phyloP scores from a whole-genome alignment of 2,329 filamentous ascomycete genomes.

The Westerdykella ornata region DNA sequence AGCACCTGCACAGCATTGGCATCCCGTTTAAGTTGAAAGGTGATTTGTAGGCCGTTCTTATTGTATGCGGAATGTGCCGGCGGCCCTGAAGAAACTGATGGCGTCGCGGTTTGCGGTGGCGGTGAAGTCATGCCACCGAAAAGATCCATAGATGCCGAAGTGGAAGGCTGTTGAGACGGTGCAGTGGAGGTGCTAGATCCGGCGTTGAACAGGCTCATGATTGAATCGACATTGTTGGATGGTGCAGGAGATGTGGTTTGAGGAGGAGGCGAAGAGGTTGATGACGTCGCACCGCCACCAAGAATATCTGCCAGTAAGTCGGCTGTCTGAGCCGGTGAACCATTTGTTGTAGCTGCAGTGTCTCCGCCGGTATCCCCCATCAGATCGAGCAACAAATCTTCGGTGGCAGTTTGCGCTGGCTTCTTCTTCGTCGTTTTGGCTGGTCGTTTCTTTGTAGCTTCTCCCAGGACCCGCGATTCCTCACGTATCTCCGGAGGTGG shows the following conservation, averaged over 20 bases:
- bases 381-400: constrained; percentile 84
- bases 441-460: constrained; percentile 53
- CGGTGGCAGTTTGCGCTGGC: constrained; percentile 74
- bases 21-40: constrained; percentile 77
- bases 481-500: constrained; percentile 94
- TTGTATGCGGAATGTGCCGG: constrained; percentile 68
- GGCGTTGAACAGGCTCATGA: constrained; percentile 80
- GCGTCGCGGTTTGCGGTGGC: constrained; percentile 42
- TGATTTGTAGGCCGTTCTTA: constrained; percentile 76
- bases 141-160: constrained; percentile 35
- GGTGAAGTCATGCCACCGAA: constrained; percentile 43
- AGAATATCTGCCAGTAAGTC: constrained; percentile 90
- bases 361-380: constrained; percentile 74
- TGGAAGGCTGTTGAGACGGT: constrained; percentile 36
- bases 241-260: constrained; percentile 34
- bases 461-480: constrained; percentile 82
- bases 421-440: constrained; percentile 60
- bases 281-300: constrained; percentile 57
- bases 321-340: constrained; percentile 61
- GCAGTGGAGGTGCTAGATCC: constrained; percentile 39
- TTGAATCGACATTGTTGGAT: constrained; percentile 48
- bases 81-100: constrained; percentile 33
- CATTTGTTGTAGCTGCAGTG: constrained; percentile 50
- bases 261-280: constrained; percentile 42
- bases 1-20: constrained; percentile 73